Evolutionary conservation across 768 basidiomycete species (phyloP).

Genomic region (Leccinum aurantiacum): DNA sequence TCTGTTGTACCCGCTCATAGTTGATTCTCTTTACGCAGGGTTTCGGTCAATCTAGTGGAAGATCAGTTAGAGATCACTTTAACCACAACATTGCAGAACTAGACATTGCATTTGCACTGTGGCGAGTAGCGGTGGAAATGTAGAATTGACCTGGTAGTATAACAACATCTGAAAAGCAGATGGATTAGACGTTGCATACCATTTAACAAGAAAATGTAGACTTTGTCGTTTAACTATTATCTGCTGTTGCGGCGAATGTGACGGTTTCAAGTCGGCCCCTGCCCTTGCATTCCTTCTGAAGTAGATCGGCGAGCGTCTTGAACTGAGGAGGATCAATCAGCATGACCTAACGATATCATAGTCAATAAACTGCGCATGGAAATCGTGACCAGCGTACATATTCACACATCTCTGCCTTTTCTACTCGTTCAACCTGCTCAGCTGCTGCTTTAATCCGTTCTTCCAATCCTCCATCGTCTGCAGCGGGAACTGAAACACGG

Average conservation of each 20-base stretch:
- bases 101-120: background rate
- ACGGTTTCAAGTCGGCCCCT: slow-evolving; percentile 84
- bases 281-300: slow-evolving; percentile 91
- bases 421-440: slow-evolving; percentile 83
- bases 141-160: background rate
- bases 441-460: slow-evolving; percentile 70
- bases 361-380: slow-evolving; percentile 11
- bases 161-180: background rate
- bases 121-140: background rate
- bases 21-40: slow-evolving; percentile 7
- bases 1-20: background rate
- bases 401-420: slow-evolving; percentile 81
- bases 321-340: slow-evolving; percentile 94
- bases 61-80: slow-evolving; percentile 25
- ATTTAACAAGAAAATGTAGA: background rate
- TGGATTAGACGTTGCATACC: background rate
- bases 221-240: slow-evolving; percentile 15
- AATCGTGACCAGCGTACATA: slow-evolving; percentile 53
- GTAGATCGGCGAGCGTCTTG: slow-evolving; percentile 81
- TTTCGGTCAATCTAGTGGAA: slow-evolving; percentile 21
- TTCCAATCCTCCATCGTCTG: slow-evolving; percentile 65
- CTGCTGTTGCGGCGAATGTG: slow-evolving; percentile 64
- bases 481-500: slow-evolving; percentile 68
- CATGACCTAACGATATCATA: slow-evolving; percentile 59
- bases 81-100: slow-evolving; percentile 13